Percentiles rank a stretch among this genome's conserved stretches.
These are phyloP conservation scores for Musa beccarii DNA, from an alignment of 176 grass and related monocot genomes.

Conservation along the genomic window DNA sequence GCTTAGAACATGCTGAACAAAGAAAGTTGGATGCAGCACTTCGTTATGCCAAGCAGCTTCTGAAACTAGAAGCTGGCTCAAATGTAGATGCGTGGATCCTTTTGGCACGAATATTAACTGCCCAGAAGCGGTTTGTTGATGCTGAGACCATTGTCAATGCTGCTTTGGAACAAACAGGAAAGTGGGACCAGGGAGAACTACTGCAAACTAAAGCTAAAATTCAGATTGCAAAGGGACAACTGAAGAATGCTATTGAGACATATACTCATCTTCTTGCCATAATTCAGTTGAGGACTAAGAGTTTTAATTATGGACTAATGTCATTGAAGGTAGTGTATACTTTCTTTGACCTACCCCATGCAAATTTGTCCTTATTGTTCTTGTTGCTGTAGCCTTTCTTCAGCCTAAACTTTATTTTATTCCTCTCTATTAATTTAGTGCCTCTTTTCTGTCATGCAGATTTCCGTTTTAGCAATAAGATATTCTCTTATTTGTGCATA, in stretches of 20 bases:
- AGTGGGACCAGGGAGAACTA: slow-evolving; percentile 68
- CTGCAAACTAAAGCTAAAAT: slow-evolving; percentile 84
- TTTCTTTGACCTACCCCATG: neutral
- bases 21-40: slow-evolving; percentile 84
- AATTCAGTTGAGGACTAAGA: slow-evolving; percentile 68
- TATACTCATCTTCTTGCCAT: slow-evolving; percentile 82
- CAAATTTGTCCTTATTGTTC: too few relatives aligned
- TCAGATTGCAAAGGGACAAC: slow-evolving; percentile 53
- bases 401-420: too few relatives aligned
- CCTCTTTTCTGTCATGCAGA: too few relatives aligned
- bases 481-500: too few relatives aligned
- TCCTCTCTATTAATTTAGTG: too few relatives aligned
- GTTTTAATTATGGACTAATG: slow-evolving; percentile 42
- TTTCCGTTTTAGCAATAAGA: too few relatives aligned
- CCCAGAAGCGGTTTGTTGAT: slow-evolving; percentile 66
- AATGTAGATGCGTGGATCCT: slow-evolving; percentile 83
- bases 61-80: slow-evolving; percentile 77
- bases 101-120: slow-evolving; percentile 78
- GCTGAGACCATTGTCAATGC: slow-evolving; percentile 67
- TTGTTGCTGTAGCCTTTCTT: too few relatives aligned
- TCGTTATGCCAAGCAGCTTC: slow-evolving; percentile 63
- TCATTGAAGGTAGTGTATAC: slow-evolving; percentile 37
- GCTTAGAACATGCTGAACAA: slow-evolving; percentile 82
- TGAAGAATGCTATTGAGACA: slow-evolving; percentile 65
- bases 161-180: slow-evolving; percentile 77